Percentiles rank a stretch among this genome's conserved stretches.
Evolutionary conservation across 495 filamentous ascomycete species (phyloP).

Genomic region (Apodospora peruviana): DNA sequence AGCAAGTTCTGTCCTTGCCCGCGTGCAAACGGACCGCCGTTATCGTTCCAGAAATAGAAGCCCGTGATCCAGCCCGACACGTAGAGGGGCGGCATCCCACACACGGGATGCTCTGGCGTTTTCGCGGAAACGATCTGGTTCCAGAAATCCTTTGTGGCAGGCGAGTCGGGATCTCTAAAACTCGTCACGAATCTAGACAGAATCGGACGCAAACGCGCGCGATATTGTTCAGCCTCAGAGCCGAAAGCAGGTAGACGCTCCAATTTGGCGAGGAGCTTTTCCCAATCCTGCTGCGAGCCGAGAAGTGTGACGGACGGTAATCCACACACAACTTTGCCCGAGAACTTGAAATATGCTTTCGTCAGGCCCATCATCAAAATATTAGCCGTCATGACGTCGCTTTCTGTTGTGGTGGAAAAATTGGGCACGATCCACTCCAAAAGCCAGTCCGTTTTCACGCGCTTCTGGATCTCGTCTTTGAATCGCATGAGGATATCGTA

Average conservation of each 20-base stretch:
- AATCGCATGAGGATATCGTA: conserved; percentile 14
- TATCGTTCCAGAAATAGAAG: conserved; percentile 42
- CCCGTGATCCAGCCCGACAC: conserved; percentile 44
- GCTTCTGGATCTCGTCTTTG: conserved; percentile 20
- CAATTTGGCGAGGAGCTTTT: conserved; percentile 20
- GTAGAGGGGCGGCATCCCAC: conserved; percentile 22
- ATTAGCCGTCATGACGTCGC: conserved; percentile 26
- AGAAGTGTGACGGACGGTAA: conserved; percentile 36
- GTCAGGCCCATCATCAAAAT: conserved; percentile 37
- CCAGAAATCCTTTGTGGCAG: conserved; percentile 37
- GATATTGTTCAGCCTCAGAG: conserved; percentile 25
- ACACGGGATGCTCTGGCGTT: neutral
- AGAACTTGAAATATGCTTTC: conserved; percentile 28
- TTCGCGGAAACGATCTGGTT: conserved; percentile 22
- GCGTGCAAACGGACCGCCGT: conserved; percentile 21
- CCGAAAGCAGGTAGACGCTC: conserved; percentile 30
- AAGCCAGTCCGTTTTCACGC: conserved; percentile 21
- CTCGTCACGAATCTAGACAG: conserved; percentile 27
- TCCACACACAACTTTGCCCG: conserved; percentile 24
- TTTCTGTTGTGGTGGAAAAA: conserved; percentile 30
- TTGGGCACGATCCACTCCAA: conserved; percentile 29
- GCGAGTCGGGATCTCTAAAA: conserved; percentile 30
- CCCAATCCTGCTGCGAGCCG: conserved; percentile 31
- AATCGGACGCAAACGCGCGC: conserved; percentile 24
- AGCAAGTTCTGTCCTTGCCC: neutral